Conservation (phyloP, 164 flowering plant genomes). For the Hamamelis virginiana region DNA sequence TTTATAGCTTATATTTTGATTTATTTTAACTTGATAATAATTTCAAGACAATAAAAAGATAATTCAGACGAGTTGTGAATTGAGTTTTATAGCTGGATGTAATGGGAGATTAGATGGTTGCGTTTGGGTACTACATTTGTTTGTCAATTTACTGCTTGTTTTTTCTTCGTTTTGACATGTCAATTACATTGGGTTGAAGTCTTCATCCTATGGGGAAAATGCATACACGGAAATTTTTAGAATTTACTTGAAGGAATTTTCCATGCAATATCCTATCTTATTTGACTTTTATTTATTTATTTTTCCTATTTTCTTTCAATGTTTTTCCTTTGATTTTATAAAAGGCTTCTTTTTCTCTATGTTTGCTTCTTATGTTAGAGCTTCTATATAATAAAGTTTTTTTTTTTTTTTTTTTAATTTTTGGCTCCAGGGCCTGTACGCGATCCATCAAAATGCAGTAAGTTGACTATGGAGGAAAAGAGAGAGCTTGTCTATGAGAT, state of each 20-base stretch:
- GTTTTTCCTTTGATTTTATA: neutral
- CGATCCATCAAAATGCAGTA: conserved; percentile 68
- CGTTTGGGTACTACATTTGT: neutral
- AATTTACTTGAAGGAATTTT: neutral
- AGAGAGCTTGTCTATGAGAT: conserved; percentile 76
- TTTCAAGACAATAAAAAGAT: neutral
- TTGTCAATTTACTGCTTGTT: neutral
- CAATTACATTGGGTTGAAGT: neutral
- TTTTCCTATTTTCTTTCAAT: neutral
- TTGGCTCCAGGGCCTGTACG: conserved; percentile 42
- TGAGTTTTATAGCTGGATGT: neutral
- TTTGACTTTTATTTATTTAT: neutral
- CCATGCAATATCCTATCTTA: neutral
- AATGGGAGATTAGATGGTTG: neutral
- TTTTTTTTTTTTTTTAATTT: conserved; percentile 1
- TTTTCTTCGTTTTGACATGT: conserved; percentile 3
- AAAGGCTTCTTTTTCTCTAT: neutral
- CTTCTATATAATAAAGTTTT: neutral
- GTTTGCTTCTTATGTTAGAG: neutral
- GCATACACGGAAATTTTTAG: neutral
- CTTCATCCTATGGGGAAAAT: neutral
- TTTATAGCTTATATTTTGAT: neutral
- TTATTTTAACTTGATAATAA: neutral
- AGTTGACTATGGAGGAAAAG: conserved; percentile 75
- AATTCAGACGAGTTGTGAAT: neutral